These are phyloP conservation scores for Lactuca saligna DNA, from an alignment of 129 eudicot genomes.

Conservation along the genomic window DNA sequence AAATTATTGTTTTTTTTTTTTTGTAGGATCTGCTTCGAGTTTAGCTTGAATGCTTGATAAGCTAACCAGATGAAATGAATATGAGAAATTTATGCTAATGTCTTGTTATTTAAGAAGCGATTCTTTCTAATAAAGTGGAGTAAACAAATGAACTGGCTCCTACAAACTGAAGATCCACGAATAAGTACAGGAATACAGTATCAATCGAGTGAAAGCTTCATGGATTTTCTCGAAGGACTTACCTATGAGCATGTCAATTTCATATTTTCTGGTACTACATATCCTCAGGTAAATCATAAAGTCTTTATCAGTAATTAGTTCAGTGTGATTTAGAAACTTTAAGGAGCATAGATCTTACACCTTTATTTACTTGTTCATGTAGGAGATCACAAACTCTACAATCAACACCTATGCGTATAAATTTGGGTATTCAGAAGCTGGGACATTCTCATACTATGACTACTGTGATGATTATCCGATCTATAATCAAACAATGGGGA, in stretches of 20 bases:
- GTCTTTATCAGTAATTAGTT: neutral
- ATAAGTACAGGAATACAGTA: slow-evolving; percentile 28
- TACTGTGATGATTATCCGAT: slow-evolving; percentile 54
- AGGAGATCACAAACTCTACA: slow-evolving; percentile 71
- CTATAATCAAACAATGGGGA: slow-evolving; percentile 37
- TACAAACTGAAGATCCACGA: slow-evolving; percentile 22
- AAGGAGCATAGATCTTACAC: slow-evolving; percentile 6
- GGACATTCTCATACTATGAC: slow-evolving; percentile 61
- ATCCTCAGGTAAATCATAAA: slow-evolving; percentile 56
- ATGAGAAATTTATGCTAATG: slow-evolving; percentile 15
- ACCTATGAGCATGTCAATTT: slow-evolving; percentile 90
- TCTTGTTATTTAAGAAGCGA: neutral
- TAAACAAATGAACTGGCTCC: slow-evolving; percentile 47
- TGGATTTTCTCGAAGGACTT: slow-evolving; percentile 88
- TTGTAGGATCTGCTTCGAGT: slow-evolving; percentile 23
- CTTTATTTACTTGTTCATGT: slow-evolving; percentile 21
- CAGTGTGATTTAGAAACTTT: neutral
- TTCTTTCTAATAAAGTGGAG: slow-evolving; percentile 18
- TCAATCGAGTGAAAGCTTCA: slow-evolving; percentile 54
- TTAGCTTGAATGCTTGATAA: slow-evolving; percentile 4
- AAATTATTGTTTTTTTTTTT: slow-evolving; percentile 8
- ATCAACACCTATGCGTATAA: slow-evolving; percentile 63
- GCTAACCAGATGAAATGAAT: slow-evolving; percentile 4
- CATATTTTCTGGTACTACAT: slow-evolving; percentile 69
- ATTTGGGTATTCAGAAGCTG: slow-evolving; percentile 69